A percentile compares a stretch with the other conserved stretches of the same genome.
phyloP scores from a whole-genome alignment of 352 stramenopile genomes.

The Phytopythium helicoides region DNA sequence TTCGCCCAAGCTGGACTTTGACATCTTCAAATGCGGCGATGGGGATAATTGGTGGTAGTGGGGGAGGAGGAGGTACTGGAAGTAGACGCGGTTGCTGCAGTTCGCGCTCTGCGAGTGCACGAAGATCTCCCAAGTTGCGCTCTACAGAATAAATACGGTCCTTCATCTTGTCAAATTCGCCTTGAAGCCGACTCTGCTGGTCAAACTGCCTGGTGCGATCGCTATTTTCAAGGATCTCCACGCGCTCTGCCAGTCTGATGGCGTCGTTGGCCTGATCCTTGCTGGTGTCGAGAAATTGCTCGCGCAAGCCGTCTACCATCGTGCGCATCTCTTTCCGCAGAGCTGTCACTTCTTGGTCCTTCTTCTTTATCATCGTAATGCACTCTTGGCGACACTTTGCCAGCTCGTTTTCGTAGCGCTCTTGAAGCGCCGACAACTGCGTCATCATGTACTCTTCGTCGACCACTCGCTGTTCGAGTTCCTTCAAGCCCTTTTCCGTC shows the following conservation, averaged over 20 bases:
- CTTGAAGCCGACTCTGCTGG: constrained; percentile 7
- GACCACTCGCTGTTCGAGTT: constrained; percentile 18
- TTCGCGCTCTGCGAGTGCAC: background rate
- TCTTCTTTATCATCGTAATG: constrained; percentile 7
- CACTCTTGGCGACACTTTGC: constrained; percentile 24
- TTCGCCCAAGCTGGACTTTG: background rate
- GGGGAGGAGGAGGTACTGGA: background rate
- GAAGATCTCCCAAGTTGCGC: constrained; percentile 1
- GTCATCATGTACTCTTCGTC: constrained; percentile 58
- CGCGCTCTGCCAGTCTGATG: constrained; percentile 11
- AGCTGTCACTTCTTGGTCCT: constrained; percentile 21
- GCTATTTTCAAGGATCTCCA: constrained; percentile 1
- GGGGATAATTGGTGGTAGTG: background rate
- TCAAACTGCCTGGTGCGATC: constrained; percentile 4
- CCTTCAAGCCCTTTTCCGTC: constrained; percentile 25
- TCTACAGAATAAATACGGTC: constrained; percentile 7
- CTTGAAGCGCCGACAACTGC: constrained; percentile 45
- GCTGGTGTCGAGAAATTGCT: background rate
- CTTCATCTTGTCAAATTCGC: constrained; percentile 1
- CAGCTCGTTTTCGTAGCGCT: constrained; percentile 48
- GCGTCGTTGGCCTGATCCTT: background rate
- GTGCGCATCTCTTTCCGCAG: constrained; percentile 7
- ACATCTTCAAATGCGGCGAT: background rate
- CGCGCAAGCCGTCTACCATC: background rate
- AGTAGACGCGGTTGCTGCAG: background rate